Percentiles rank a stretch among this genome's conserved stretches.
These are phyloP conservation scores for Cercospora citrullina DNA, from an alignment of 2,329 filamentous ascomycete genomes.

Conservation along the genomic window DNA sequence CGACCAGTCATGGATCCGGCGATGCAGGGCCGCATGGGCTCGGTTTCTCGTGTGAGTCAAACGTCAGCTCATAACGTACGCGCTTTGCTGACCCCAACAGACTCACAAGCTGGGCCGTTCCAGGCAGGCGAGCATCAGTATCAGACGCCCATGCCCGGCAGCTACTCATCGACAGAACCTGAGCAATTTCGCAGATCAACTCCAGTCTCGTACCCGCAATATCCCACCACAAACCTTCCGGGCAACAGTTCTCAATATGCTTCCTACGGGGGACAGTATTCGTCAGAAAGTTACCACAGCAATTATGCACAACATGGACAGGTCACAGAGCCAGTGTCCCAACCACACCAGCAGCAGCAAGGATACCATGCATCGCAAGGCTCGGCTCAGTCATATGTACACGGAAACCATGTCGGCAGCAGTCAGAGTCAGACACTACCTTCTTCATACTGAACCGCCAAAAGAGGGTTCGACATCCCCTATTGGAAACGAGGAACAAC, in stretches of 20 bases:
- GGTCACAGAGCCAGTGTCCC: constrained; percentile 16
- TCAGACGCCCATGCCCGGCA: constrained; percentile 12
- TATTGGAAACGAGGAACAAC: neutral
- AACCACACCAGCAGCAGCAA: constrained; percentile 13
- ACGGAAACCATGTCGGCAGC: constrained; percentile 4
- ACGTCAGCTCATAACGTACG: neutral
- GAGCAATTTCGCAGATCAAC: constrained; percentile 23
- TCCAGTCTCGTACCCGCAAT: constrained; percentile 32
- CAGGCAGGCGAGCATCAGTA: constrained; percentile 20
- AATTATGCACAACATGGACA: constrained; percentile 22
- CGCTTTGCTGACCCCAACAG: constrained; percentile 20
- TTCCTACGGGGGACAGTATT: constrained; percentile 25
- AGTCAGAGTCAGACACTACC: constrained; percentile 2
- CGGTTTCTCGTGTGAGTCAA: constrained; percentile 38
- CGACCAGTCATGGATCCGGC: constrained; percentile 23
- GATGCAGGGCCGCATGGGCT: constrained; percentile 34
- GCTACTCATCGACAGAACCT: constrained; percentile 18
- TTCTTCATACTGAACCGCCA: neutral
- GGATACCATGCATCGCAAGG: constrained; percentile 12
- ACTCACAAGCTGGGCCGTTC: constrained; percentile 27
- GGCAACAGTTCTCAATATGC: constrained; percentile 33
- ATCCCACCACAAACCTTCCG: constrained; percentile 29
- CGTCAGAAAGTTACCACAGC: constrained; percentile 22
- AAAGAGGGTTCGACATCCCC: neutral
- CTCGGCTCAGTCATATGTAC: constrained; percentile 17